Conservation (phyloP, 2,329 filamentous ascomycete species). For the Aureobasidium sp. region DNA sequence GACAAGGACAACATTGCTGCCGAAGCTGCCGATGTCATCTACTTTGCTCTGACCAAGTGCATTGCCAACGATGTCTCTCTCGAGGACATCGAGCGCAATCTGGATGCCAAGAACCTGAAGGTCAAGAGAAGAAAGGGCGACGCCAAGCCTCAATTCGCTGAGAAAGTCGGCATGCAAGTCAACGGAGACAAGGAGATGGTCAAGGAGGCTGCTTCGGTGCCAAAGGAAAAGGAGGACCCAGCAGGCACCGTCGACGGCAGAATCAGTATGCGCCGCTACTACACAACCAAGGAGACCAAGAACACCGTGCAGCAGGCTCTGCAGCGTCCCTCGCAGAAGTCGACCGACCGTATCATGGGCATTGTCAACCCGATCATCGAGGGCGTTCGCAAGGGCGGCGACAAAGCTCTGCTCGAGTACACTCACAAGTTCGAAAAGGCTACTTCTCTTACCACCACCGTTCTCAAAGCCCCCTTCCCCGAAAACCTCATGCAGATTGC, state of each 20-base stretch:
- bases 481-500: constrained; percentile 75
- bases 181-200: constrained; percentile 33
- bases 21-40: constrained; percentile 89
- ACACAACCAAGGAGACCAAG: constrained; percentile 55
- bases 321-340: constrained; percentile 85
- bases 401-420: constrained; percentile 81
- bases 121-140: constrained; percentile 89
- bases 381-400: constrained; percentile 72
- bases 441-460: constrained; percentile 78
- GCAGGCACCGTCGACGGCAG: constrained; percentile 43
- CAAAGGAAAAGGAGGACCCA: constrained; percentile 44
- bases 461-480: constrained; percentile 83
- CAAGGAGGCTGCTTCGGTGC: constrained; percentile 44
- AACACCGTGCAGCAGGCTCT: constrained; percentile 64
- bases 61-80: constrained; percentile 74
- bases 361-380: constrained; percentile 89
- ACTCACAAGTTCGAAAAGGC: constrained; percentile 98
- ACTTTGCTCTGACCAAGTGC: constrained; percentile 90
- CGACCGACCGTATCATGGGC: constrained; percentile 84
- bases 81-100: constrained; percentile 81
- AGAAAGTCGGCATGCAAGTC: constrained; percentile 60
- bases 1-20: constrained; percentile 79
- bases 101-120: constrained; percentile 92
- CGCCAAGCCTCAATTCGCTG: constrained; percentile 86
- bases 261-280: constrained; percentile 76